A percentile compares a stretch with the other conserved stretches of the same genome.
These are phyloP conservation scores for Cyclotella baltica DNA, from an alignment of 108 stramenopile genomes.

Conservation along the genomic window DNA sequence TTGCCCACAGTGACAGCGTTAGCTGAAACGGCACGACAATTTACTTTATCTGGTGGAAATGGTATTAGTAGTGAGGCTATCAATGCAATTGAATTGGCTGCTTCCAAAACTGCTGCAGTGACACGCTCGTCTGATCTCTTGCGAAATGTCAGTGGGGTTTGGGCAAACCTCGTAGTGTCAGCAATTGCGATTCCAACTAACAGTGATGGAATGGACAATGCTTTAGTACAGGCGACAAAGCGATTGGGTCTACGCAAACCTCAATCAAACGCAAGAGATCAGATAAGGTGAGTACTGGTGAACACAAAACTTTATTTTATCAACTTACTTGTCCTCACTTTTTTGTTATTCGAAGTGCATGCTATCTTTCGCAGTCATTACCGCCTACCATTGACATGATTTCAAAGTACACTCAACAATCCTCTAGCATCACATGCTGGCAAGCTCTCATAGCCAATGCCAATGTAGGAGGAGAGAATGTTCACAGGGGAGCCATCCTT, in stretches of 20 bases:
- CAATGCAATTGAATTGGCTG: conserved; percentile 30
- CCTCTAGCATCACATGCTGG: conserved; percentile 51
- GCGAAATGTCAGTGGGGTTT: conserved; percentile 51
- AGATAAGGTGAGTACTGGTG: conserved; percentile 44
- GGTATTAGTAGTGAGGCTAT: conserved; percentile 18
- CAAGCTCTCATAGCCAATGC: conserved; percentile 80
- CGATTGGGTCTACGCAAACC: conserved; percentile 44
- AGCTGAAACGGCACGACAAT: conserved; percentile 46
- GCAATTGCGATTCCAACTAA: conserved; percentile 37
- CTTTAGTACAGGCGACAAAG: conserved; percentile 32
- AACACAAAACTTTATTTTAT: neutral
- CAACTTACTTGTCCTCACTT: neutral
- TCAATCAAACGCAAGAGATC: conserved; percentile 34
- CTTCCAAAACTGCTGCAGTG: conserved; percentile 63
- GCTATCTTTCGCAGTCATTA: conserved; percentile 76
- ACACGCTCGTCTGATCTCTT: conserved; percentile 61
- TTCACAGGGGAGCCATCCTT: conserved; percentile 80
- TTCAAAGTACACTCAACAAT: conserved; percentile 65
- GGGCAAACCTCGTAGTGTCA: conserved; percentile 51
- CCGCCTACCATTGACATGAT: conserved; percentile 76
- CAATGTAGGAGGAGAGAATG: conserved; percentile 93
- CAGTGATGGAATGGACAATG: conserved; percentile 34
- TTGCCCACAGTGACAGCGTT: conserved; percentile 75
- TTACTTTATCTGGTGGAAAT: conserved; percentile 13
- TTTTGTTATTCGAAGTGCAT: conserved; percentile 60